These are phyloP conservation scores for Colletotrichum sp. DNA, from an alignment of 2,329 filamentous ascomycete species.

Conservation along the genomic window DNA sequence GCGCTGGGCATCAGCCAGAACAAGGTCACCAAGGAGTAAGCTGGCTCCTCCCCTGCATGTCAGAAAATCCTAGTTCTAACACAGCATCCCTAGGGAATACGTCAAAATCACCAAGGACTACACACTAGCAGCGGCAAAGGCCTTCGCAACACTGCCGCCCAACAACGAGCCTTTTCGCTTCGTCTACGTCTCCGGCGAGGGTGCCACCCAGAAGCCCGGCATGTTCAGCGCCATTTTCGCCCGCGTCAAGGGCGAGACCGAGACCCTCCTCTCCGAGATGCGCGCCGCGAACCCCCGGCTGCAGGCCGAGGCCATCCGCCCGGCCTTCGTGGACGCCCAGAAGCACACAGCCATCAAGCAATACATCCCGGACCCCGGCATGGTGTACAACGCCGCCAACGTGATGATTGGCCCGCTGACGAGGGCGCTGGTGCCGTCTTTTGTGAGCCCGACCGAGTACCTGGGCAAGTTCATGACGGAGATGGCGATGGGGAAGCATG, in stretches of 20 bases:
- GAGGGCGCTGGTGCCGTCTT: conserved; percentile 21
- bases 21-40: conserved; percentile 63
- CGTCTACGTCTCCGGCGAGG: conserved; percentile 71
- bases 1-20: conserved; percentile 71
- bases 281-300: conserved; percentile 49
- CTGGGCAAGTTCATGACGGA: conserved; percentile 50
- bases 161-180: conserved; percentile 66
- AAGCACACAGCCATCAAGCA: conserved; percentile 45
- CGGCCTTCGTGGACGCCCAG: conserved; percentile 60
- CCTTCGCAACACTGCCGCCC: conserved; percentile 55
- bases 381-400: conserved; percentile 10
- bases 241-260: conserved; percentile 71
- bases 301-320: conserved; percentile 61
- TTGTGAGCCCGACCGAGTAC: conserved; percentile 46
- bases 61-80: background rate
- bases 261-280: conserved; percentile 62
- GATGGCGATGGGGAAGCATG: conserved; percentile 48
- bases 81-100: conserved; percentile 54
- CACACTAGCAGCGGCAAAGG: conserved; percentile 65
- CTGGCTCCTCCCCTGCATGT: background rate
- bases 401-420: conserved; percentile 31
- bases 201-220: conserved; percentile 63
- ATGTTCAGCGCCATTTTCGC: conserved; percentile 63
- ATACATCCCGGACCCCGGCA: conserved; percentile 41
- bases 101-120: conserved; percentile 72